Conservation (phyloP, 2,329 filamentous ascomycete genomes). For the Cordyceps cicadae region DNA sequence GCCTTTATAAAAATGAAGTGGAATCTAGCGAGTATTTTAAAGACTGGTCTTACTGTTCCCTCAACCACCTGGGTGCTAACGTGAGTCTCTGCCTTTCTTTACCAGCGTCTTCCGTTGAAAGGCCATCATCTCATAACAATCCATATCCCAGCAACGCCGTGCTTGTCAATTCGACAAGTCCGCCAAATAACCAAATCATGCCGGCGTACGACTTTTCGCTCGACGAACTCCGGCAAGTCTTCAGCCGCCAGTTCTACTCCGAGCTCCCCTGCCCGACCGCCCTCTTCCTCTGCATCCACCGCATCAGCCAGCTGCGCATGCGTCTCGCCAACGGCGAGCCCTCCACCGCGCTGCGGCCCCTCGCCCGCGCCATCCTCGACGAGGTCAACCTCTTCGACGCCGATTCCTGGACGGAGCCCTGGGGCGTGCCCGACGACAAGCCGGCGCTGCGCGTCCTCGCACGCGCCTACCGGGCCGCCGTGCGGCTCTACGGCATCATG, state of each 20-base stretch:
- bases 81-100: not conserved
- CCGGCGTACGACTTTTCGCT: not conserved
- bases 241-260: not conserved
- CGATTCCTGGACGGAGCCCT: not conserved
- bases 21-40: not conserved
- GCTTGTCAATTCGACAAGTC: constrained; percentile 1
- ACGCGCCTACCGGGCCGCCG: not conserved
- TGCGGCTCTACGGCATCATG: constrained; percentile 2
- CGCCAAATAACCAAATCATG: not conserved
- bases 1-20: not conserved
- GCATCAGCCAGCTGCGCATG: not conserved
- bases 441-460: not conserved
- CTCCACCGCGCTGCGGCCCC: not conserved
- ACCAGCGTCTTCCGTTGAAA: not conserved
- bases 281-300: constrained; percentile 4
- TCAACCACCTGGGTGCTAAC: not conserved
- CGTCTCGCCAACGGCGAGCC: not conserved
- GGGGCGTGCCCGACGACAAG: not conserved
- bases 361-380: not conserved
- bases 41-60: not conserved
- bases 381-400: not conserved
- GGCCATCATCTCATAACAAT: not conserved
- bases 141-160: not conserved
- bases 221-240: not conserved
- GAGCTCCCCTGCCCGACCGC: not conserved